Conservation (phyloP, 2,329 filamentous ascomycete species). For the Colletotrichum sp. region DNA sequence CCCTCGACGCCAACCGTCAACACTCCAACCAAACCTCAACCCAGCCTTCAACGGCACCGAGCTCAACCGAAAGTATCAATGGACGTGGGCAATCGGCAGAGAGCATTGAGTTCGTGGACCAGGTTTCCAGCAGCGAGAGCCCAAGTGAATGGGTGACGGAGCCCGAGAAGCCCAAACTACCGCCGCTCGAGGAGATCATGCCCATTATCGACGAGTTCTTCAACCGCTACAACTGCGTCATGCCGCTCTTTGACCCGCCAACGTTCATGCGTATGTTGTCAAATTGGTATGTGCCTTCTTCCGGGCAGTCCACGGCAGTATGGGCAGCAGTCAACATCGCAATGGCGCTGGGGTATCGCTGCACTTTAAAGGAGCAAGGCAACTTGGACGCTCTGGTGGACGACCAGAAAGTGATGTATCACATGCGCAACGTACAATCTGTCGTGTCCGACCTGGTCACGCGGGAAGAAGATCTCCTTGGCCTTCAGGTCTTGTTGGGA, state of each 20-base stretch:
- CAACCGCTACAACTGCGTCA: constrained; percentile 34
- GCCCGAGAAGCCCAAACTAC: constrained; percentile 26
- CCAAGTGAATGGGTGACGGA: constrained; percentile 15
- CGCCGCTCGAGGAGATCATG: constrained; percentile 37
- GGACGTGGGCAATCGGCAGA: not conserved
- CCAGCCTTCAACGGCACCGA: not conserved
- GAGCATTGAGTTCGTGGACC: not conserved
- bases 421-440: constrained; percentile 41
- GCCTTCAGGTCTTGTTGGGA: constrained; percentile 43
- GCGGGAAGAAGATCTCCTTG: constrained; percentile 40
- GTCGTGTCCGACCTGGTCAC: constrained; percentile 43
- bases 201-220: constrained; percentile 44
- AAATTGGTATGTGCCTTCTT: constrained; percentile 34
- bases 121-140: not conserved
- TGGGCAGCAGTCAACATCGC: constrained; percentile 46
- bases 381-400: constrained; percentile 22
- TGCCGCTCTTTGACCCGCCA: constrained; percentile 41
- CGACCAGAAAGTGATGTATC: constrained; percentile 27
- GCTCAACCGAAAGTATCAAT: not conserved
- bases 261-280: constrained; percentile 41
- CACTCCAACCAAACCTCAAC: not conserved
- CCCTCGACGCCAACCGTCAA: constrained; percentile 26
- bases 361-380: constrained; percentile 21
- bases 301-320: constrained; percentile 10
- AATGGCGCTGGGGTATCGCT: constrained; percentile 39